Conservation (phyloP, 495 filamentous ascomycete genomes). For the Penicillium robsamsonii region DNA sequence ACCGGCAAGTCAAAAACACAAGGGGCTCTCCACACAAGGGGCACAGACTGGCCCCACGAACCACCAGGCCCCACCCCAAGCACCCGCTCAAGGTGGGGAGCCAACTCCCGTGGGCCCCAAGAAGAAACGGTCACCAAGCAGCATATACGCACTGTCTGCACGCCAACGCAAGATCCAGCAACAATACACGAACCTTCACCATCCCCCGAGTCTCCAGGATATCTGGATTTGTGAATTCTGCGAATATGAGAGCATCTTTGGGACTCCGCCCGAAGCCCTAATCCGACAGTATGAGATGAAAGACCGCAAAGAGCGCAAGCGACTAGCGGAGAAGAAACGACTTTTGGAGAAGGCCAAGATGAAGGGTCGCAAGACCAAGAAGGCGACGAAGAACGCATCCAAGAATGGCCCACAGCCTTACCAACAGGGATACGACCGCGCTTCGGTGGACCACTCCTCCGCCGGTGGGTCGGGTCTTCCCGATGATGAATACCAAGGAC, state of each 20-base stretch:
- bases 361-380: slow-evolving; percentile 82
- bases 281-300: slow-evolving; percentile 94
- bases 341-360: slow-evolving; percentile 93
- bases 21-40: slow-evolving; percentile 54
- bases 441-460: slow-evolving; percentile 44
- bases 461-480: slow-evolving; percentile 44
- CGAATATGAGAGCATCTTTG: slow-evolving; percentile 85
- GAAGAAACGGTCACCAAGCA: slow-evolving; percentile 54
- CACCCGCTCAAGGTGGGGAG: slow-evolving; percentile 41
- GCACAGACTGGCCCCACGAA: slow-evolving; percentile 59
- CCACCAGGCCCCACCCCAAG: slow-evolving; percentile 30
- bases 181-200: slow-evolving; percentile 70
- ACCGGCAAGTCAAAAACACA: slow-evolving; percentile 30
- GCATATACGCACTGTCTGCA: slow-evolving; percentile 61
- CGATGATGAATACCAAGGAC: slow-evolving; percentile 53
- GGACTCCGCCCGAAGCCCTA: slow-evolving; percentile 74
- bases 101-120: slow-evolving; percentile 46
- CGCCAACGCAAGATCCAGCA: slow-evolving; percentile 67
- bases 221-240: slow-evolving; percentile 95
- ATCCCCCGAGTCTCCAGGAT: slow-evolving; percentile 70
- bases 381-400: slow-evolving; percentile 62
- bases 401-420: slow-evolving; percentile 52
- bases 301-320: slow-evolving; percentile 78
- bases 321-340: slow-evolving; percentile 75
- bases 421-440: slow-evolving; percentile 48